Conservation (phyloP, 2,329 filamentous ascomycete species). For the Fusarium penzigii region DNA sequence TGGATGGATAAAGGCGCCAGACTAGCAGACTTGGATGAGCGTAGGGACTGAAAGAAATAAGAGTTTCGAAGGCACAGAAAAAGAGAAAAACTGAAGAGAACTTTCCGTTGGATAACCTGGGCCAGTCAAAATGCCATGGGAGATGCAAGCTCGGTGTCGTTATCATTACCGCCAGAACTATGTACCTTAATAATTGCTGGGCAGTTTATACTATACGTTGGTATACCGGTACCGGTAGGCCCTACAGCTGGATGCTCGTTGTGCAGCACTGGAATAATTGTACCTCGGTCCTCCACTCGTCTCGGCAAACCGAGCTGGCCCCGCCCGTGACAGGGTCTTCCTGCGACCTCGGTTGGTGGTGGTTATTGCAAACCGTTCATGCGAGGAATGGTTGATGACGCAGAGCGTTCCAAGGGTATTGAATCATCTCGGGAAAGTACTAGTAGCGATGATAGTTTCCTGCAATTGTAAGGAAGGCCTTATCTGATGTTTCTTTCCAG, state of each 20-base stretch:
- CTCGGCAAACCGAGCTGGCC: slow-evolving; percentile 27
- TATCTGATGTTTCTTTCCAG: too few species aligned
- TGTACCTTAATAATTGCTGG: background rate
- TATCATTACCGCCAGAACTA: background rate
- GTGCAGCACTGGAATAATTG: too few species aligned
- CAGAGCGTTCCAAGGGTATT: background rate
- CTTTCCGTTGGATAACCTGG: background rate
- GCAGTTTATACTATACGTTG: background rate
- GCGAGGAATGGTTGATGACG: too few species aligned
- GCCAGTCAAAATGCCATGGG: background rate
- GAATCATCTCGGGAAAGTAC: too few species aligned
- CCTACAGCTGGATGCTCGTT: too few species aligned
- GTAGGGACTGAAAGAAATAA: background rate
- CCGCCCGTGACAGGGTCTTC: slow-evolving; percentile 25
- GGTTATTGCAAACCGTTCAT: background rate
- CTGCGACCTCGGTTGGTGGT: slow-evolving; percentile 30
- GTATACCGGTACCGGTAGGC: too few species aligned
- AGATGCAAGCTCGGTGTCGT: background rate
- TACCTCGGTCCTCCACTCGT: slow-evolving; percentile 14
- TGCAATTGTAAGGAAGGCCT: too few species aligned
- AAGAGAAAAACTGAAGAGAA: background rate
- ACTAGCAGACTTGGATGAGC: background rate
- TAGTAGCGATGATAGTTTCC: too few species aligned
- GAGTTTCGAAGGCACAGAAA: background rate
- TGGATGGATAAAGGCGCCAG: background rate